Base-by-base conservation (phyloP, 2,329 filamentous ascomycete species). In the Botrytis byssoidea region DNA sequence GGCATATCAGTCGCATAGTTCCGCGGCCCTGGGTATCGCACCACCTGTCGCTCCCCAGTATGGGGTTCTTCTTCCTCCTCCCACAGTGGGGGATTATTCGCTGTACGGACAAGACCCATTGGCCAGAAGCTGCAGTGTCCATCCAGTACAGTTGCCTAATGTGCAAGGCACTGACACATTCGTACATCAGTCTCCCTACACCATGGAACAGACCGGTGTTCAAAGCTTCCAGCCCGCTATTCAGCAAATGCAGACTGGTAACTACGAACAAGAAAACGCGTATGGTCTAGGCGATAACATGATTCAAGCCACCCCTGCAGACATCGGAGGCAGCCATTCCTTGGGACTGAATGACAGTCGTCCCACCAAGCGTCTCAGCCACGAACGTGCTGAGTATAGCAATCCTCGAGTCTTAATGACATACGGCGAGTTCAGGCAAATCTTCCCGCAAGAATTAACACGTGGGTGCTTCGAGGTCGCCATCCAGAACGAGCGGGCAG, bases 171-270 rank as follows among this genome's bases (percentile, higher is more conserved):
- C 3, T 10, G 44, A 2, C 8, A 9, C 20, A 22, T 22, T 22
- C 9, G 14, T 4, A 18, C 0, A 8, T 29, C n/a, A 29, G n/a
- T 18, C n/a, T 29, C 51, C 51, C 29, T 9, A 29, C 32, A 0
- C 7, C 14, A 29, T 32, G 7, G 16, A 0, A 0, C 14, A 29
- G 6, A 3, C 1, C 3, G n/a, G 4, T n/a, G 25, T 10, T 14
- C 10, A 51, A 1, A 5, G 0, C 10, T 4, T 2, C 4, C 9
- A 51, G 10, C 48, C 48, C 20, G 0, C 1, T 12, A 1, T 2
- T 25, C 22, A n/a, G 48, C 25, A 9, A n/a, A 51, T 51, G 22
- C 48, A 51, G 2, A 14, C 1, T n/a, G 51, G 14, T 3, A 18
- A 55, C 51, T 29, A 8, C 2, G 51, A 18, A 16, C 0, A 1